Conservation (phyloP, 1,284 basidiomycete genomes). For the Sanghuangporus baumii region DNA sequence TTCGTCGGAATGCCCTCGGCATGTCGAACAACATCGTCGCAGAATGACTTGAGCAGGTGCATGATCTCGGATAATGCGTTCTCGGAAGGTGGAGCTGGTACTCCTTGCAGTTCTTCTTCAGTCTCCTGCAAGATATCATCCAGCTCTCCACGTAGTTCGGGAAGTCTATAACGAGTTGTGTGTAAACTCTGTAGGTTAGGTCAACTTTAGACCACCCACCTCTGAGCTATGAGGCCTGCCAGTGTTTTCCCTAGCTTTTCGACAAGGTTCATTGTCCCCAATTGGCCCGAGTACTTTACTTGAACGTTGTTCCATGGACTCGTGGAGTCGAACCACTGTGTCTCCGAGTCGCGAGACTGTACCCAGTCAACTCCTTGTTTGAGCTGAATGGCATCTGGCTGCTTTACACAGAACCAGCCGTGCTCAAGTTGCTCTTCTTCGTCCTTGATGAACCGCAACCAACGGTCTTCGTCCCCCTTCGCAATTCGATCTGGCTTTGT, state of each 20-base stretch:
- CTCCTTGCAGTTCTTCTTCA: slow-evolving; percentile 27
- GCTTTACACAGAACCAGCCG: slow-evolving; percentile 73
- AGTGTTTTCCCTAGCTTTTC: slow-evolving; percentile 49
- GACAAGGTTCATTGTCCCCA: slow-evolving; percentile 52
- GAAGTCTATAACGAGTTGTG: slow-evolving; percentile 45
- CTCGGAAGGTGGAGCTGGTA: slow-evolving; percentile 48
- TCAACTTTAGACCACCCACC: slow-evolving; percentile 26
- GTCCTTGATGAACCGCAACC: slow-evolving; percentile 55
- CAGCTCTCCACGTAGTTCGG: slow-evolving; percentile 49
- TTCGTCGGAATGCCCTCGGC: slow-evolving; percentile 46
- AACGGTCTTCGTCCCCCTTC: slow-evolving; percentile 50
- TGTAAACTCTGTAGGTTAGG: neutral
- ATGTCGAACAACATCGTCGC: slow-evolving; percentile 36
- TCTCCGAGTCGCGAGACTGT: slow-evolving; percentile 55
- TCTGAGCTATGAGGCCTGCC: slow-evolving; percentile 50
- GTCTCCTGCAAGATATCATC: slow-evolving; percentile 39
- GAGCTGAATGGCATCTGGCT: slow-evolving; percentile 37
- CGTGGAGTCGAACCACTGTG: slow-evolving; percentile 57
- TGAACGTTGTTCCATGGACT: slow-evolving; percentile 55
- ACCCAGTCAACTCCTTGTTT: slow-evolving; percentile 48
- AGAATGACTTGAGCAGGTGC: slow-evolving; percentile 40
- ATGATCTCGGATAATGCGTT: slow-evolving; percentile 54
- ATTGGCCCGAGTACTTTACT: slow-evolving; percentile 36
- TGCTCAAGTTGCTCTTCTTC: slow-evolving; percentile 51
- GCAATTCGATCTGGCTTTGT: slow-evolving; percentile 76